phyloP scores from a whole-genome alignment of 257 asterid genomes.

The Thymus mandschuricus region DNA sequence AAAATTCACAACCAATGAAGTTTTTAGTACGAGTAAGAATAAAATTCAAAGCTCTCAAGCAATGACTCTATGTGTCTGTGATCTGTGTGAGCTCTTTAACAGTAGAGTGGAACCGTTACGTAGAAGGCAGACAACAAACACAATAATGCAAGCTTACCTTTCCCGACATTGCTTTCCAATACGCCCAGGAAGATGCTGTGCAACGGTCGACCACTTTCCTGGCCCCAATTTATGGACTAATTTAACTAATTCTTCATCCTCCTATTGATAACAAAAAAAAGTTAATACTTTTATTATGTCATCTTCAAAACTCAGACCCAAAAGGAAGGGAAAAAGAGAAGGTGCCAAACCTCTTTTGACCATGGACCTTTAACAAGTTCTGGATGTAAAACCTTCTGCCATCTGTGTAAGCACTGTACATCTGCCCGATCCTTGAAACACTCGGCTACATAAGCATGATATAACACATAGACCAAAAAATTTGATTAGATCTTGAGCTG shows the following conservation, averaged over 20 bases:
- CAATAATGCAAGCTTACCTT: constrained; percentile 52
- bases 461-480: constrained; percentile 29
- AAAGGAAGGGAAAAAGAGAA: constrained; percentile 26
- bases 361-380: constrained; percentile 98
- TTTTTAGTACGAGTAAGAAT: background rate
- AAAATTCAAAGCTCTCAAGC: constrained; percentile 1
- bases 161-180: constrained; percentile 99
- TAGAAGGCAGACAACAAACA: constrained; percentile 19
- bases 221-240: constrained; percentile 82
- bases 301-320: constrained; percentile 9
- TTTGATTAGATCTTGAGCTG: constrained; percentile 27
- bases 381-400: constrained; percentile 97
- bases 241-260: constrained; percentile 80
- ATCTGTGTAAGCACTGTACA: constrained; percentile 94
- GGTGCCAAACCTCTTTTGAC: constrained; percentile 80
- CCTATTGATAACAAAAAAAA: constrained; percentile 45
- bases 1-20: constrained; percentile 5
- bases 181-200: constrained; percentile 96
- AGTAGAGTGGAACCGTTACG: background rate
- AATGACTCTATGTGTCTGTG: background rate
- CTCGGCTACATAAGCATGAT: constrained; percentile 61
- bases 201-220: constrained; percentile 94
- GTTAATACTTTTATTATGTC: constrained; percentile 18
- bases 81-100: constrained; percentile 1
- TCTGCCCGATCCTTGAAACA: constrained; percentile 89